Base-by-base conservation (phyloP, 257 asterid genomes). In the Cruciata laevipes region DNA sequence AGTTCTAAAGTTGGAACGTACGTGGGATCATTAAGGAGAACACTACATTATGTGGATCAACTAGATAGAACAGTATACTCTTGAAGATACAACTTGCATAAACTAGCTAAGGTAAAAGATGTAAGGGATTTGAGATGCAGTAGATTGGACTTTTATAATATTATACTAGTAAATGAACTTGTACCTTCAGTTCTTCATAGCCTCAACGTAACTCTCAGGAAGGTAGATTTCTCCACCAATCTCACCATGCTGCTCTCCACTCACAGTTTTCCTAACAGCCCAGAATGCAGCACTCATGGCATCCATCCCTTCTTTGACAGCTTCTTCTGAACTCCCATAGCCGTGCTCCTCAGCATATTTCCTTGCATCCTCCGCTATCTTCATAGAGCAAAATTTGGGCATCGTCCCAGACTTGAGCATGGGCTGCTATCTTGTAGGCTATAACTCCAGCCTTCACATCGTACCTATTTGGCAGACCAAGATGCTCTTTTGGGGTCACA, bases 211-310 rank as follows among this genome's bases (percentile, higher is more conserved):
- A 67, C 70, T 83, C 73, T 82, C 96, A 0, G 96, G 98, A 78
- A 89, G 79, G 82, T 92, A 92, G 66, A 92, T 92, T 72, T 92
- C 98, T 59, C 98, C 98, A 24, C 98, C 98, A 70, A 79, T 72
- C 86, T 92, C 98, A 32, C 98, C 98, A 65, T 89, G 94, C 73
- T 89, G 98, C 72, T 89, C 98, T 56, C 98, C 98, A 16, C 95
- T 92, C 31, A 90, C 80, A 27, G 96, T 93, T 65, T 90, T 93
- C 81, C 76, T 86, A 4, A 96, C 97, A 32, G 97, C 95, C 74
- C 78, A 73, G 74, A 93, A 93, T 58, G 83, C 89, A 0, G 96
- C 91, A 72, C 98, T 93, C 98, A 90, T 93, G 57, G 94, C 90
- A 49, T 93, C 96, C 98, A 93, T 93, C 57, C 98, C 98, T 0